Percentiles rank a stretch among this genome's conserved stretches.
These are phyloP conservation scores for Chaetomium tenue DNA, from an alignment of 495 filamentous ascomycete genomes.

Conservation along the genomic window DNA sequence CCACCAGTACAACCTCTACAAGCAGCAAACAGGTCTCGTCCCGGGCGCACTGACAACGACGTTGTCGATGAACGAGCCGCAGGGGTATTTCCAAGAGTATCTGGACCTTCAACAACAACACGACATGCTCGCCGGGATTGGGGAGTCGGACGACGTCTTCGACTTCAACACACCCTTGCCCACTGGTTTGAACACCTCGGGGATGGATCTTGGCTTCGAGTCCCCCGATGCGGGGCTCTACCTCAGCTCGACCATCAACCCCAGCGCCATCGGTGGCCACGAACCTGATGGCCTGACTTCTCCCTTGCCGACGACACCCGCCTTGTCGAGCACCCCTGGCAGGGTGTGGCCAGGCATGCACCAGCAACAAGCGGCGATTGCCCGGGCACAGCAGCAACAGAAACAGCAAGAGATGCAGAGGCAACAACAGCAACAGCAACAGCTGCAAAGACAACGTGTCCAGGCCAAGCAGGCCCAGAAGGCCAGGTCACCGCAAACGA, in stretches of 20 bases:
- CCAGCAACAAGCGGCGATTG: slow-evolving; percentile 47
- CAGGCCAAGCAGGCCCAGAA: slow-evolving; percentile 45
- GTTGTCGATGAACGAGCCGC: slow-evolving; percentile 62
- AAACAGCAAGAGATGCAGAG: slow-evolving; percentile 50
- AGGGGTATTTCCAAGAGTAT: slow-evolving; percentile 53
- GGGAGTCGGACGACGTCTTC: slow-evolving; percentile 49
- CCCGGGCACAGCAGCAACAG: slow-evolving; percentile 65
- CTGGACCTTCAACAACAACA: slow-evolving; percentile 43
- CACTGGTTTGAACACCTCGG: slow-evolving; percentile 6
- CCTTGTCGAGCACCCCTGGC: slow-evolving; percentile 54
- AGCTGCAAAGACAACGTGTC: slow-evolving; percentile 64
- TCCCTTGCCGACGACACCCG: slow-evolving; percentile 35
- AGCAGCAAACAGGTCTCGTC: slow-evolving; percentile 86
- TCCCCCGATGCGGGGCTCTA: slow-evolving; percentile 50
- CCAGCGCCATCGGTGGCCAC: slow-evolving; percentile 63
- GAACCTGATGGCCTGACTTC: slow-evolving; percentile 42
- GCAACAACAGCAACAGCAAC: slow-evolving; percentile 54
- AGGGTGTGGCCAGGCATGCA: slow-evolving; percentile 89
- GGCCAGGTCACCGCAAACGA: slow-evolving; percentile 48
- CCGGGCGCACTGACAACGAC: slow-evolving; percentile 71
- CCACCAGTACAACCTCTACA: slow-evolving; percentile 87
- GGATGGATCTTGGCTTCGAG: slow-evolving; percentile 54
- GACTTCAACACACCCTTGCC: slow-evolving; percentile 58
- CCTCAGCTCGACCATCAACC: slow-evolving; percentile 63
- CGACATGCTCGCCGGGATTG: slow-evolving; percentile 33